Percentiles rank a stretch among this genome's conserved stretches.
Conservation (phyloP, 805 yeast species). For the Candida krabiensis region DNA sequence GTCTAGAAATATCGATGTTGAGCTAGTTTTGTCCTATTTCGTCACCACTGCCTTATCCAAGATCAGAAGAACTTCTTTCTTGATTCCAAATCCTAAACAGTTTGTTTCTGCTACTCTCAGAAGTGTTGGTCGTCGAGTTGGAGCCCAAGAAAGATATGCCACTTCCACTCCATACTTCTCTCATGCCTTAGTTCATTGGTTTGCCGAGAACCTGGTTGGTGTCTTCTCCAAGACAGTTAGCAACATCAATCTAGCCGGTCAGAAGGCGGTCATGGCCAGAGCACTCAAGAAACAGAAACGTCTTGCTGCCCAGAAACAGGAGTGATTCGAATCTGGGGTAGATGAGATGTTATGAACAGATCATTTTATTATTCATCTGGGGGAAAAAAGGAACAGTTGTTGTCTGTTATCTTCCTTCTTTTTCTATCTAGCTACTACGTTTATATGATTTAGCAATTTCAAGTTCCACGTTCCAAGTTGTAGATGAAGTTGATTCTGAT, state of each 20-base stretch:
- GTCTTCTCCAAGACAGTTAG: slow-evolving; percentile 74
- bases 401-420: too few relatives aligned
- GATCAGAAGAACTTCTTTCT: slow-evolving; percentile 68
- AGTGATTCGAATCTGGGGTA: too few relatives aligned
- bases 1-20: slow-evolving; percentile 74
- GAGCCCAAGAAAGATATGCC: slow-evolving; percentile 88
- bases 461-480: too few relatives aligned
- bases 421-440: too few relatives aligned
- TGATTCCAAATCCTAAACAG: slow-evolving; percentile 77
- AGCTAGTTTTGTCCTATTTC: slow-evolving; percentile 79
- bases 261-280: slow-evolving; percentile 72
- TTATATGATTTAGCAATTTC: too few relatives aligned
- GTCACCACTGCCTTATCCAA: slow-evolving; percentile 97
- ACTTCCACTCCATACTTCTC: slow-evolving; percentile 91
- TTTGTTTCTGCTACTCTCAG: slow-evolving; percentile 76
- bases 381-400: too few relatives aligned
- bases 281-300: slow-evolving; percentile 76
- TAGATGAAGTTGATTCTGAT: too few relatives aligned
- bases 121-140: slow-evolving; percentile 78
- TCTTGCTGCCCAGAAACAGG: slow-evolving; percentile 24
- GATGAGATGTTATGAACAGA: too few relatives aligned
- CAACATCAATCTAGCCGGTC: slow-evolving; percentile 69
- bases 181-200: slow-evolving; percentile 90
- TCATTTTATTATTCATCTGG: too few relatives aligned
- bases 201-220: slow-evolving; percentile 76